Conservation (phyloP, 75 land plant genomes). For the Pinus tabuliformis region DNA sequence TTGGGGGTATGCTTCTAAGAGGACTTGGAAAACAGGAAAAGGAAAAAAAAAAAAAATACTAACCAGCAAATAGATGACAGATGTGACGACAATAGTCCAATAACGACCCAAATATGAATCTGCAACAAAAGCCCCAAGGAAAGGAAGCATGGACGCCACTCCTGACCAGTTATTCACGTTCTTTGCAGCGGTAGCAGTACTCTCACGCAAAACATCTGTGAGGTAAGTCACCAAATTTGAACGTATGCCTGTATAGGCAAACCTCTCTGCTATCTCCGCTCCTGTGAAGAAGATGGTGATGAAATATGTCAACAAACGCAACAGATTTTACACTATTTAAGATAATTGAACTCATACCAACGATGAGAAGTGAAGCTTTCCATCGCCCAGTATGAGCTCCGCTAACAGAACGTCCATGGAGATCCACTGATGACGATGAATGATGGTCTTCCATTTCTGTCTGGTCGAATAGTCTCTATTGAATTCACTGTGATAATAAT, state of each 20-base stretch:
- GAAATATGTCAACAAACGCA: neutral
- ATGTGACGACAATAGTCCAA: constrained; percentile 37
- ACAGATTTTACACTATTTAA: neutral
- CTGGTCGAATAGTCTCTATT: too few species aligned
- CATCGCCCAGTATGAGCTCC: constrained; percentile 4
- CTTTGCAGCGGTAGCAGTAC: constrained; percentile 52
- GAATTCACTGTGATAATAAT: too few species aligned
- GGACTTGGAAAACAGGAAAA: too few species aligned
- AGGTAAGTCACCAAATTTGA: constrained; percentile 64
- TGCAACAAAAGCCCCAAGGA: constrained; percentile 60
- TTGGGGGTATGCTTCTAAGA: too few species aligned
- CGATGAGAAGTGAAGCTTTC: neutral
- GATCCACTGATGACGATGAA: neutral
- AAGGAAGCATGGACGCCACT: constrained; percentile 26
- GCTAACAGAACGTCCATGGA: neutral
- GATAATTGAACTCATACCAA: neutral
- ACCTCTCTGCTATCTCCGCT: constrained; percentile 66
- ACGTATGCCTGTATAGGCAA: constrained; percentile 65
- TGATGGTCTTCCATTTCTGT: too few species aligned
- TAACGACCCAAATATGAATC: constrained; percentile 57
- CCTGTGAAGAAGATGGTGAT: constrained; percentile 23
- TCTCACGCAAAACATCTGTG: constrained; percentile 33
- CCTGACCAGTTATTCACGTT: constrained; percentile 68
- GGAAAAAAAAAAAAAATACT: neutral
- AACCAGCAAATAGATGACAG: constrained; percentile 38